phyloP scores from a whole-genome alignment of 2,329 filamentous ascomycete genomes.

The Pseudonectria buxi region DNA sequence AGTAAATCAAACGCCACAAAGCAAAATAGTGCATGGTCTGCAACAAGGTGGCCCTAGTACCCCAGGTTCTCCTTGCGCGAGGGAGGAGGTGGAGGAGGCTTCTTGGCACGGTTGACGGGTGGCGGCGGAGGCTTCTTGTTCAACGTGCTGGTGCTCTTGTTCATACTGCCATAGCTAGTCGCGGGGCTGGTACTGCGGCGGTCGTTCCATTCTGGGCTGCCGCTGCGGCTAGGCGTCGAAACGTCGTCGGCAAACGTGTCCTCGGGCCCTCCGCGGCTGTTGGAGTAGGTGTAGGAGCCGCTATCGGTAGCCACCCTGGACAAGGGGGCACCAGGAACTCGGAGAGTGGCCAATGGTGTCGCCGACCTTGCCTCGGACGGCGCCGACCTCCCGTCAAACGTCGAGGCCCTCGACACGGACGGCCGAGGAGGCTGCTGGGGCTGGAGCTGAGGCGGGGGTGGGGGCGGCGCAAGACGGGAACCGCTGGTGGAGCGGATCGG shows the following conservation, averaged over 20 bases:
- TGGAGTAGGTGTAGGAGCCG: conserved; percentile 11
- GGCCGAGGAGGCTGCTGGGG: conserved; percentile 27
- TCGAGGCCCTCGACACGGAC: conserved; percentile 30
- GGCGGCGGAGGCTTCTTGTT: conserved; percentile 51
- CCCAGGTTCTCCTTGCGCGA: conserved; percentile 24
- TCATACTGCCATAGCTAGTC: conserved; percentile 50
- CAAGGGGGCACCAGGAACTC: conserved; percentile 31
- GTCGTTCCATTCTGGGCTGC: conserved; percentile 41
- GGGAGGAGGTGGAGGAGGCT: conserved; percentile 31
- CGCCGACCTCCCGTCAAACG: conserved; percentile 28
- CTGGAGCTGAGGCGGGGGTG: conserved; percentile 15
- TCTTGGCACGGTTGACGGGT: conserved; percentile 40
- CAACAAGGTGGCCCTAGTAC: conserved; percentile 10
- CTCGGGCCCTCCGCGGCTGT: conserved; percentile 24
- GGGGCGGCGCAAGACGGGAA: conserved; percentile 26
- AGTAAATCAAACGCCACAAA: conserved; percentile 1
- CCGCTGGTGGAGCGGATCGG: conserved; percentile 35
- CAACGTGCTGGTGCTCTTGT: conserved; percentile 32
- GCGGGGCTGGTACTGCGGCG: conserved; percentile 49
- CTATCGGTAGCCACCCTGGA: conserved; percentile 35
- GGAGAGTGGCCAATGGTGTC: conserved; percentile 18
- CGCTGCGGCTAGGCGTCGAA: conserved; percentile 43
- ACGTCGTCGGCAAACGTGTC: conserved; percentile 46
- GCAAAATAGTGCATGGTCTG: background rate
- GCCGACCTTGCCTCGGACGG: conserved; percentile 8